These are phyloP conservation scores for Gonapodya sp. DNA, from an alignment of 192 early-diverging fungal genomes.

Conservation along the genomic window DNA sequence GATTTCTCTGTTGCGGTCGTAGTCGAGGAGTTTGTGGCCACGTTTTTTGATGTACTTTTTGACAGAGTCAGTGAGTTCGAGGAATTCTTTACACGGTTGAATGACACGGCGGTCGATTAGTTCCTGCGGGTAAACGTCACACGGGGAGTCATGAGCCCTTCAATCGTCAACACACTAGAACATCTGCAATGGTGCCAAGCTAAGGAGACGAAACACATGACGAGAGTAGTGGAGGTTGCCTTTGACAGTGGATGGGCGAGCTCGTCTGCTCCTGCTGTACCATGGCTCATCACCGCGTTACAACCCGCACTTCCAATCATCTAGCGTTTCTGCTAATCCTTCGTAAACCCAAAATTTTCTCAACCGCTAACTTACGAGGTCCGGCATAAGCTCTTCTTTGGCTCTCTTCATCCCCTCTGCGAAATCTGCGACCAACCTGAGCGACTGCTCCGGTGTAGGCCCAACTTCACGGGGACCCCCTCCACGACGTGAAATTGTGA, in stretches of 20 bases:
- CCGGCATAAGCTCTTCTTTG: conserved; percentile 47
- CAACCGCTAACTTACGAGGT: conserved; percentile 31
- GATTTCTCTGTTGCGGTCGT: conserved; percentile 66
- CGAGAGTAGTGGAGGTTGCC: neutral
- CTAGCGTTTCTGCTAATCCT: no score
- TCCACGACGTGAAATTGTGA: neutral
- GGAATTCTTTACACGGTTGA: conserved; percentile 64
- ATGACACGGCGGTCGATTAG: conserved; percentile 69
- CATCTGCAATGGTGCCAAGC: no score
- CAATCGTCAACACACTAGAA: no score
- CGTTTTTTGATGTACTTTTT: conserved; percentile 80
- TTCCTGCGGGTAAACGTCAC: conserved; percentile 27
- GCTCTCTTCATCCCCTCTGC: conserved; percentile 34
- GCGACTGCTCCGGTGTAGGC: conserved; percentile 14
- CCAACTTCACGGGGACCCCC: neutral
- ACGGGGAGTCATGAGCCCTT: no score
- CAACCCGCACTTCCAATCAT: no score
- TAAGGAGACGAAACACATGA: no score
- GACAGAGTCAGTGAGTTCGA: conserved; percentile 65
- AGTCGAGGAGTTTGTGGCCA: conserved; percentile 85
- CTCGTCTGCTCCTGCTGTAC: no score
- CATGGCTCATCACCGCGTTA: no score
- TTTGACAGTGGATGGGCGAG: neutral
- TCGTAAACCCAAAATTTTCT: neutral
- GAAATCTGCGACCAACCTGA: conserved; percentile 37